Conservation (phyloP, 345 rosid species). For the Salix arbutifolia region DNA sequence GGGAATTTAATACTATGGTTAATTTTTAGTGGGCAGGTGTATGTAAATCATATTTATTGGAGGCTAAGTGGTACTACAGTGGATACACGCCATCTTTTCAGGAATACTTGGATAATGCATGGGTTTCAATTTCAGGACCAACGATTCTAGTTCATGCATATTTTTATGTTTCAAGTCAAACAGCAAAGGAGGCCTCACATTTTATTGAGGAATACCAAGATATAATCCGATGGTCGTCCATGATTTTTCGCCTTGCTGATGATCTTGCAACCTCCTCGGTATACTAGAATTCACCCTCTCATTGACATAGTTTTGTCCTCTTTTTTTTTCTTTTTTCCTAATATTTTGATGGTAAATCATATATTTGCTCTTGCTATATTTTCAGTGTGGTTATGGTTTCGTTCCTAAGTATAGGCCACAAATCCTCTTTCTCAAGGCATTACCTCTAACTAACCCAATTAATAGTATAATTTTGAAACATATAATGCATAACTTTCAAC, state of each 20-base stretch:
- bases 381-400: neutral
- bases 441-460: too few relatives aligned
- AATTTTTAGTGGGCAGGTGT: neutral
- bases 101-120: constrained; percentile 42
- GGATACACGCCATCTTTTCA: constrained; percentile 31
- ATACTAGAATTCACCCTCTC: neutral
- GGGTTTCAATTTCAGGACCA: constrained; percentile 33
- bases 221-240: constrained; percentile 26
- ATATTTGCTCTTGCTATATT: neutral
- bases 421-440: constrained; percentile 7
- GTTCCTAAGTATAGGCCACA: neutral
- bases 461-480: too few relatives aligned
- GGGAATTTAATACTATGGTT: neutral
- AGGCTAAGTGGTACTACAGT: constrained; percentile 40
- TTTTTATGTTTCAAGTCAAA: constrained; percentile 7
- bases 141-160: constrained; percentile 19
- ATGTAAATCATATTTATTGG: constrained; percentile 33
- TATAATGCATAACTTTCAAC: too few relatives aligned
- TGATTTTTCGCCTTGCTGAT: constrained; percentile 21
- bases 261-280: neutral
- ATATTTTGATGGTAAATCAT: too few relatives aligned
- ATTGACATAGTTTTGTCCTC: neutral
- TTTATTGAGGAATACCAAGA: constrained; percentile 1
- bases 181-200: constrained; percentile 13
- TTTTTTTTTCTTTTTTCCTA: too few relatives aligned